phyloP scores from a whole-genome alignment of 176 grass and related monocot species.

The Ensete glaucum region DNA sequence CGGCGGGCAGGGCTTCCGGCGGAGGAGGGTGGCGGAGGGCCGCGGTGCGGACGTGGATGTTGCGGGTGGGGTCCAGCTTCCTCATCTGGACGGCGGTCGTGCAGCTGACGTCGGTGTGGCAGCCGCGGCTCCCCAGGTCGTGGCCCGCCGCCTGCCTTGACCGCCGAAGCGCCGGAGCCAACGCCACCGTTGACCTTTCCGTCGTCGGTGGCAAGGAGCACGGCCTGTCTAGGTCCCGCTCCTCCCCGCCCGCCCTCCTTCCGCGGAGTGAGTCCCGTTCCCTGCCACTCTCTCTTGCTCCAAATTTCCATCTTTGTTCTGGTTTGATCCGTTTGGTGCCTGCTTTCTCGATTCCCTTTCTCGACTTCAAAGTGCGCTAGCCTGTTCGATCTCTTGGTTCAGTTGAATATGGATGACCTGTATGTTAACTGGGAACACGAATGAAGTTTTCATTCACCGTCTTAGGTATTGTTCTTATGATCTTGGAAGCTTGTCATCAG shows the following conservation, averaged over 20 bases:
- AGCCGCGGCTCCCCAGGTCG: conserved; percentile 32
- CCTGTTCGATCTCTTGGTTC: conserved; percentile 3
- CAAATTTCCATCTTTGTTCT: conserved; percentile 12
- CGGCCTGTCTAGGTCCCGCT: conserved; percentile 5
- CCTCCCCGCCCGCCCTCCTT: conserved; percentile 30
- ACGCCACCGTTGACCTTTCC: conserved; percentile 13
- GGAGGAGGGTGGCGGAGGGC: conserved; percentile 18
- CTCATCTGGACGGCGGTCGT: conserved; percentile 63
- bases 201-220: conserved; percentile 25
- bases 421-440: not conserved
- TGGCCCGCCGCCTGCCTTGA: conserved; percentile 31
- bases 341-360: not conserved
- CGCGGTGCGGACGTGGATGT: conserved; percentile 36
- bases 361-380: conserved; percentile 10
- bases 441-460: conserved; percentile 3
- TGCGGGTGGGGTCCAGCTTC: conserved; percentile 56
- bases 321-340: not conserved
- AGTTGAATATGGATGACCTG: conserved; percentile 1
- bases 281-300: not conserved
- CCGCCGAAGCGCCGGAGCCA: conserved; percentile 18
- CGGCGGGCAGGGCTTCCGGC: conserved; percentile 19
- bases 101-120: conserved; percentile 52
- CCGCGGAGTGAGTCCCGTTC: conserved; percentile 45
- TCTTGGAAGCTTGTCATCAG: too few species aligned
- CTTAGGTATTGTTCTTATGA: not conserved